These are phyloP conservation scores for Emydomyces testavorans DNA, from an alignment of 2,329 filamentous ascomycete species.

Conservation along the genomic window DNA sequence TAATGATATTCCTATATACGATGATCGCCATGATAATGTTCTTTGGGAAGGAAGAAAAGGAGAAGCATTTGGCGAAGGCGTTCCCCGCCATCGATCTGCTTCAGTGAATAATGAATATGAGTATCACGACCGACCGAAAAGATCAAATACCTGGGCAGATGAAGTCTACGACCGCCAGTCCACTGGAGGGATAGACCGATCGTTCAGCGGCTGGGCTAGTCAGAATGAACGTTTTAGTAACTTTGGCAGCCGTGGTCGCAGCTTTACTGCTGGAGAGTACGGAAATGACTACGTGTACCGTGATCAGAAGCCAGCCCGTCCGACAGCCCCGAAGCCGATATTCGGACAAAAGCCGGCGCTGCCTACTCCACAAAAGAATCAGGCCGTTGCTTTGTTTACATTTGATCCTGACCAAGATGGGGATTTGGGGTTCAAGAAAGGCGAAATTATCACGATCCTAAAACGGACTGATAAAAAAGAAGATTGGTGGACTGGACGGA, in stretches of 20 bases:
- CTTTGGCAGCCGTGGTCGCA: slow-evolving; percentile 10
- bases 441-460: slow-evolving; percentile 84
- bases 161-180: slow-evolving; percentile 38
- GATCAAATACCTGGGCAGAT: slow-evolving; percentile 40
- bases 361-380: slow-evolving; percentile 44
- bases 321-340: slow-evolving; percentile 79
- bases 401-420: slow-evolving; percentile 91
- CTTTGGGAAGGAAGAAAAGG: slow-evolving; percentile 71
- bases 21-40: slow-evolving; percentile 67
- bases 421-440: slow-evolving; percentile 93
- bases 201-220: slow-evolving; percentile 26
- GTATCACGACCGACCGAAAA: slow-evolving; percentile 42
- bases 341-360: slow-evolving; percentile 47
- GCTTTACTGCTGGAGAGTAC: slow-evolving; percentile 24
- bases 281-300: slow-evolving; percentile 44
- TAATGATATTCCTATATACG: slow-evolving; percentile 86
- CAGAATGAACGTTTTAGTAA: slow-evolving; percentile 28
- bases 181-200: slow-evolving; percentile 25
- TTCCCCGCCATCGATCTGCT: slow-evolving; percentile 45
- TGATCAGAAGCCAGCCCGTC: slow-evolving; percentile 59
- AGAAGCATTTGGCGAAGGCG: slow-evolving; percentile 57
- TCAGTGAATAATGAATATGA: slow-evolving; percentile 42
- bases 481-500: slow-evolving; percentile 95
- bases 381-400: slow-evolving; percentile 82
- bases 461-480: slow-evolving; percentile 90